Percentiles rank a stretch among this genome's conserved stretches.
These are phyloP conservation scores for Rutstroemia sp. DNA, from an alignment of 2,329 filamentous ascomycete genomes.

Conservation along the genomic window DNA sequence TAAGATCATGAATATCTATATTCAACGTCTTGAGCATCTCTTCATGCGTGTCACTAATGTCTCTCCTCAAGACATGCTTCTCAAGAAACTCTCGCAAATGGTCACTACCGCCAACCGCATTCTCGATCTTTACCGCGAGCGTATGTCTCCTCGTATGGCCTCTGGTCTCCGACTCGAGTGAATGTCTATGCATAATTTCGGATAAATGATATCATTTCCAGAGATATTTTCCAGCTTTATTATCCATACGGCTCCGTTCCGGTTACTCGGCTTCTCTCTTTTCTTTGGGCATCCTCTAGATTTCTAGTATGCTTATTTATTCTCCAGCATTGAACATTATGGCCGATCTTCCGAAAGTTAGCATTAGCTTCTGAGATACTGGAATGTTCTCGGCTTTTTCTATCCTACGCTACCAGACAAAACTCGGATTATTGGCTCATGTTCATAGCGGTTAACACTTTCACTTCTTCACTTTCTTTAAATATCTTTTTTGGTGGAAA, in stretches of 20 bases:
- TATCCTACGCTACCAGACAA: neutral
- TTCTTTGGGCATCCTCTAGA: constrained; percentile 16
- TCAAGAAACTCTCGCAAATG: constrained; percentile 42
- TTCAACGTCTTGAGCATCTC: constrained; percentile 45
- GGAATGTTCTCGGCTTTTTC: constrained; percentile 25
- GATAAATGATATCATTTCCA: neutral
- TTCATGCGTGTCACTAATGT: constrained; percentile 43
- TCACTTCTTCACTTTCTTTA: constrained; percentile 1
- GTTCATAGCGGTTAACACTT: neutral
- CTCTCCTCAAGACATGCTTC: constrained; percentile 39
- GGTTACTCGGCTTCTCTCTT: constrained; percentile 11
- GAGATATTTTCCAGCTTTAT: neutral
- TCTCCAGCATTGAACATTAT: constrained; percentile 13
- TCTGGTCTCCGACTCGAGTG: neutral
- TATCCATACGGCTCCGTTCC: neutral
- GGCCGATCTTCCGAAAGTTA: constrained; percentile 5
- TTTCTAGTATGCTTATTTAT: constrained; percentile 17
- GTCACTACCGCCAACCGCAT: constrained; percentile 29
- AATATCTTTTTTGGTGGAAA: neutral
- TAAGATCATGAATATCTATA: constrained; percentile 48
- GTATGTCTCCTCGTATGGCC: constrained; percentile 1
- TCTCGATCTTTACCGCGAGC: constrained; percentile 20
- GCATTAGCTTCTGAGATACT: constrained; percentile 22
- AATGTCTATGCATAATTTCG: neutral
- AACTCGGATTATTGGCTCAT: neutral